Evolutionary conservation across 2,329 filamentous ascomycete species (phyloP).

Genomic region (Cordyceps militaris): DNA sequence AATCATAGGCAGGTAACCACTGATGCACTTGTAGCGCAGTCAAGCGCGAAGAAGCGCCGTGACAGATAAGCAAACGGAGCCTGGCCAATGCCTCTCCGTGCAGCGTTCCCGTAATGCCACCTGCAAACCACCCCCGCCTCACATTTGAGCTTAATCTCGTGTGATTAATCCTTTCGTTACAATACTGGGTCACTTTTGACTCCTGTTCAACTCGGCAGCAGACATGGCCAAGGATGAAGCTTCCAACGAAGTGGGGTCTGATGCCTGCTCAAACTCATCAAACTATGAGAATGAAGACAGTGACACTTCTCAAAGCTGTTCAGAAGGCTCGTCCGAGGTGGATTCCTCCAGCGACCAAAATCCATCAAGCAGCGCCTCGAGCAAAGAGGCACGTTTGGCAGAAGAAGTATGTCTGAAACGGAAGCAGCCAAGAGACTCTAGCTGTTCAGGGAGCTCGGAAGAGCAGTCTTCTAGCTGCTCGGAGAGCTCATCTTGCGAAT

Average conservation of each 20-base stretch:
- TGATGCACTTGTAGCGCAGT: too few species aligned
- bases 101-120: not conserved
- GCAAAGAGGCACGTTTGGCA: not conserved
- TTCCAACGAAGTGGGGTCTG: not conserved
- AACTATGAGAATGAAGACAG: not conserved
- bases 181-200: too few species aligned
- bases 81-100: not conserved
- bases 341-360: not conserved
- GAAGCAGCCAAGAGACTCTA: not conserved
- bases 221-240: not conserved
- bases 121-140: not conserved
- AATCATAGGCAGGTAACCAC: too few species aligned
- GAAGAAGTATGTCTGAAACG: not conserved
- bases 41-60: not conserved
- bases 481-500: not conserved
- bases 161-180: not conserved
- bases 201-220: not conserved
- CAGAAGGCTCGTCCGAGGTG: not conserved
- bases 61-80: not conserved
- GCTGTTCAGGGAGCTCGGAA: not conserved
- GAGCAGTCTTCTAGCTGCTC: not conserved
- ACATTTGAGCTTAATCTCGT: not conserved
- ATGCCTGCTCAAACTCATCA: not conserved
- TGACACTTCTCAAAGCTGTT: not conserved
- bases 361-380: not conserved